These are phyloP conservation scores for Monascus purpureus DNA, from an alignment of 495 filamentous ascomycete genomes.

Conservation along the genomic window DNA sequence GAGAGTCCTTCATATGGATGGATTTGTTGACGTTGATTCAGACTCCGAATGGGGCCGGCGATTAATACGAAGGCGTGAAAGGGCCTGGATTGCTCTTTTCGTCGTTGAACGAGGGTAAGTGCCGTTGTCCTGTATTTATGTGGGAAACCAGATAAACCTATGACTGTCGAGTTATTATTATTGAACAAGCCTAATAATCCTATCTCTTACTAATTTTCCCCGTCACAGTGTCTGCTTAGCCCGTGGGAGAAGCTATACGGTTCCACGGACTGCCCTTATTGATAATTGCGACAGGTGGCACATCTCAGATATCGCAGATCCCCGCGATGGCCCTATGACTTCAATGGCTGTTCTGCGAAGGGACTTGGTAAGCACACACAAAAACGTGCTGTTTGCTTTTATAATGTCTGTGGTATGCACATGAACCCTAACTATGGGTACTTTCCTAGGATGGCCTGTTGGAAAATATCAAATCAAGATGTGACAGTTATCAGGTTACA, in stretches of 20 bases:
- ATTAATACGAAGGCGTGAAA: conserved; percentile 48
- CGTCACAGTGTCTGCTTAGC: conserved; percentile 48
- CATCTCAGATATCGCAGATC: conserved; percentile 43
- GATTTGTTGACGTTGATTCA: conserved; percentile 50
- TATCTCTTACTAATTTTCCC: conserved; percentile 3
- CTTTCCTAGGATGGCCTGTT: conserved; percentile 55
- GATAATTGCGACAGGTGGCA: conserved; percentile 58
- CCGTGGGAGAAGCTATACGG: conserved; percentile 50
- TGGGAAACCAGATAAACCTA: no score
- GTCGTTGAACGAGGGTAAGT: conserved; percentile 56
- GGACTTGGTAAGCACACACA: conserved; percentile 52
- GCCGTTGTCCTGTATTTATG: background rate
- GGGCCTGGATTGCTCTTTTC: conserved; percentile 57
- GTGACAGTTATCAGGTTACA: conserved; percentile 40
- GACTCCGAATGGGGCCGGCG: conserved; percentile 41
- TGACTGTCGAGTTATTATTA: no score
- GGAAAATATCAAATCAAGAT: conserved; percentile 43
- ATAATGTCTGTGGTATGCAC: background rate
- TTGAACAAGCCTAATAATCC: background rate
- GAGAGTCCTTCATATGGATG: conserved; percentile 50
- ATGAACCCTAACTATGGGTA: conserved; percentile 3
- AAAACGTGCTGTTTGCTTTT: no score
- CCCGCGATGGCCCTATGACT: conserved; percentile 52
- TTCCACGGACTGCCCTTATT: conserved; percentile 48
- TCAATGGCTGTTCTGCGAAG: conserved; percentile 54